A percentile compares a stretch with the other conserved stretches of the same genome.
These are phyloP conservation scores for Massariosphaeria phaeospora DNA, from an alignment of 495 filamentous ascomycete species.

Conservation along the genomic window DNA sequence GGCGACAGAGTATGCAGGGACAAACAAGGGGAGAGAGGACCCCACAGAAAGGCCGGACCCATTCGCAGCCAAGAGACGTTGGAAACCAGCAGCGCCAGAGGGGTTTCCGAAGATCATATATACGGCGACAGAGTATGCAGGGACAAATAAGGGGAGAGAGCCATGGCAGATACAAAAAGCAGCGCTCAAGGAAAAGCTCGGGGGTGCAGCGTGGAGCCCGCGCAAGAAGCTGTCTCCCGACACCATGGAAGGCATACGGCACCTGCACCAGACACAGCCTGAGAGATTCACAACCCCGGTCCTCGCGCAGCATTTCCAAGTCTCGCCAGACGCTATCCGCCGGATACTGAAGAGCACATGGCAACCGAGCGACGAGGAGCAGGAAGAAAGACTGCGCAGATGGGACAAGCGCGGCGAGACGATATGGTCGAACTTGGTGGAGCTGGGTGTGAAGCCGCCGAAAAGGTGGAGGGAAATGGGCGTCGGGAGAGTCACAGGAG, in stretches of 20 bases:
- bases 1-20: too few relatives aligned
- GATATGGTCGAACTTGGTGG: slow-evolving; percentile 71
- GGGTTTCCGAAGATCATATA: too few relatives aligned
- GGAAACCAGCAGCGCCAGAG: too few relatives aligned
- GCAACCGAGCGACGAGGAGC: slow-evolving; percentile 60
- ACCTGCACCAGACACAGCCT: slow-evolving; percentile 68
- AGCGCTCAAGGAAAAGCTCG: slow-evolving; percentile 67
- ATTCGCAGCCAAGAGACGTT: too few relatives aligned
- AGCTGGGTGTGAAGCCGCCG: slow-evolving; percentile 63
- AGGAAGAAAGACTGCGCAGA: slow-evolving; percentile 54
- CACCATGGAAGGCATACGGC: slow-evolving; percentile 78
- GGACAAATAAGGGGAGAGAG: slow-evolving; percentile 49
- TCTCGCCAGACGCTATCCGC: slow-evolving; percentile 80
- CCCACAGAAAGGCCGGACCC: too few relatives aligned
- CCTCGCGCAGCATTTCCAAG: slow-evolving; percentile 72
- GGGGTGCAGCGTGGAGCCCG: slow-evolving; percentile 66
- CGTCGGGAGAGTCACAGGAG: slow-evolving; percentile 44
- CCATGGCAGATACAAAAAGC: slow-evolving; percentile 69
- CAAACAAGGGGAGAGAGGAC: too few relatives aligned
- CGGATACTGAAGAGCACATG: slow-evolving; percentile 83
- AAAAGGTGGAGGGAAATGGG: slow-evolving; percentile 63
- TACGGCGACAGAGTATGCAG: too few relatives aligned
- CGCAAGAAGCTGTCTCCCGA: slow-evolving; percentile 85
- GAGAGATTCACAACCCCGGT: slow-evolving; percentile 66
- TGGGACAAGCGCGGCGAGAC: slow-evolving; percentile 76